Evolutionary conservation across 805 yeast species (phyloP).

Genomic region (Candida awuae): DNA sequence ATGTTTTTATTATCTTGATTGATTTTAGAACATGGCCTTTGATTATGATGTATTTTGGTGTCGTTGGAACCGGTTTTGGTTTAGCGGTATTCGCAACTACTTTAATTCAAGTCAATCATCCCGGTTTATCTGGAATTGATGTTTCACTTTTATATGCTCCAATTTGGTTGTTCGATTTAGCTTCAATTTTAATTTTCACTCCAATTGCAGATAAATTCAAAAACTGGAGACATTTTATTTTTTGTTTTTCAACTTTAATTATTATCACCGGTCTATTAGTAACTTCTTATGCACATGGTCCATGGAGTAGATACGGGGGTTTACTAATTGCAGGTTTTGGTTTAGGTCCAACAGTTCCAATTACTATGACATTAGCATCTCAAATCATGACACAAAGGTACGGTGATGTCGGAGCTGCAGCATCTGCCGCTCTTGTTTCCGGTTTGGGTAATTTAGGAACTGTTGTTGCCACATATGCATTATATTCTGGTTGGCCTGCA

Average conservation of each 20-base stretch:
- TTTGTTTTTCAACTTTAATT: conserved; percentile 52
- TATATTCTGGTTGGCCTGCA: conserved; percentile 81
- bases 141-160: conserved; percentile 79
- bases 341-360: conserved; percentile 86
- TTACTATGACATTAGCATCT: conserved; percentile 75
- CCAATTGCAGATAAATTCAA: conserved; percentile 72
- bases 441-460: conserved; percentile 86
- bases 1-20: conserved; percentile 43
- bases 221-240: conserved; percentile 51
- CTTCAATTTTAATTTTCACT: conserved; percentile 64
- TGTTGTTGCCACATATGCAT: conserved; percentile 77
- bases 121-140: conserved; percentile 53
- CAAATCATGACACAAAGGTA: conserved; percentile 63
- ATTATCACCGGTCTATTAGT: conserved; percentile 71
- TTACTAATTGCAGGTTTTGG: conserved; percentile 79
- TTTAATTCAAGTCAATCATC: conserved; percentile 57
- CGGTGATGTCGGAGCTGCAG: conserved; percentile 83
- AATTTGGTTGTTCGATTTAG: conserved; percentile 80
- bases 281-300: conserved; percentile 62
- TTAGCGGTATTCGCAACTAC: conserved; percentile 80
- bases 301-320: conserved; percentile 78
- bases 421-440: conserved; percentile 71
- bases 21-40: conserved; percentile 76
- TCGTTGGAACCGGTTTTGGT: conserved; percentile 86
- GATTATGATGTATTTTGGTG: conserved; percentile 84